Base-by-base conservation (phyloP, 257 asterid genomes). In the Capsicum chinense region DNA sequence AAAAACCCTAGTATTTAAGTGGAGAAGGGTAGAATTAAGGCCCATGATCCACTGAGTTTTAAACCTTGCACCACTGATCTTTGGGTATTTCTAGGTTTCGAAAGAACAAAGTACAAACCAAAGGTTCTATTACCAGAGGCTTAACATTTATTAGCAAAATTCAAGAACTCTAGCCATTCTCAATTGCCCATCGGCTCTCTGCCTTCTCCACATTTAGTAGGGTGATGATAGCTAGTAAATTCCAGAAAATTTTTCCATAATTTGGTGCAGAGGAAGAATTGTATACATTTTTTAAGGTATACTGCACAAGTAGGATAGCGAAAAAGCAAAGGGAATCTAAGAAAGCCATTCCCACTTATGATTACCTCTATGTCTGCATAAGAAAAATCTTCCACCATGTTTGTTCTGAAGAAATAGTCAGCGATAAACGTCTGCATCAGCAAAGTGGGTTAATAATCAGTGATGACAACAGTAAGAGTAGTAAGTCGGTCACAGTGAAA, bases 401-500 rank as follows among this genome's bases (percentile, higher is more conserved):
- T 92, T 82, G 99, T 90, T 89, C 88, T 92, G 91, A 94, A 96
- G 94, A 93, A 95, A 86, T 93, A 96, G 90, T 96, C 99, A 7
- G 95, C 93, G 86, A 96, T 91, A 84, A 92, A 92, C 57, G 92
- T 98, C 99, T 96, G 98, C 88, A 89, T 50, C 74, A 76, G 64
- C 83, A 35, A 78, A 35, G 64, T 33, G 26, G 47, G 17, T 48
- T 42, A 56, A 19, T 12, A 42, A 66, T 84, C 39, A 66, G 11
- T 67, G 6, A 59, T 63, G 54, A 63, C 79, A 74, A 74, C 13
- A 21, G 13, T 74, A 74, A 50, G 62, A 73, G 59, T 39, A 19
- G 48, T 37, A 26, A 6, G 81, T 56, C 62, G 21, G 81, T 50
- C 47, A 74, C 57, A 50, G 19, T 50, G 62, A 50, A 50, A 74